Evolutionary conservation across 2,329 filamentous ascomycete genomes (phyloP).

Genomic region (Xylaria sp.): DNA sequence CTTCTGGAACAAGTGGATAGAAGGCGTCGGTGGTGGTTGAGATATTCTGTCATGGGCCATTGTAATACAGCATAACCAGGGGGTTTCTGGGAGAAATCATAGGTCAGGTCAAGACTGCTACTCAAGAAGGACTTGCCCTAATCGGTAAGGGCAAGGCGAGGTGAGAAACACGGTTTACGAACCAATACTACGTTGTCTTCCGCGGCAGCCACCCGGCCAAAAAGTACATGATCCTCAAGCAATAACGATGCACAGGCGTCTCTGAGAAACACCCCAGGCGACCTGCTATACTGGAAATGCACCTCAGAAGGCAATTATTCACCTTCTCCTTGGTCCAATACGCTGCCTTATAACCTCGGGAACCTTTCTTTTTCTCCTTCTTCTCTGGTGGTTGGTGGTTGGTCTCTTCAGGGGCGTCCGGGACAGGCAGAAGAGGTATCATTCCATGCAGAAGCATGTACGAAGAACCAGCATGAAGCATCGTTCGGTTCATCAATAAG

Average conservation of each 20-base stretch:
- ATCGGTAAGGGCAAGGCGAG: conserved; percentile 10
- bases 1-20: background rate
- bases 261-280: background rate
- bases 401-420: background rate
- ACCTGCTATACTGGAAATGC: background rate
- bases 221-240: conserved; percentile 13
- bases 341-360: background rate
- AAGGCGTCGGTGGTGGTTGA: background rate
- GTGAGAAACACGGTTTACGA: conserved; percentile 10
- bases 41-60: background rate
- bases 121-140: conserved; percentile 11
- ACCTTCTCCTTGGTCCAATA: background rate
- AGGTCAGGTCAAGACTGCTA: conserved; percentile 10
- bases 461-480: background rate
- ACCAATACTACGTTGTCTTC: conserved; percentile 11
- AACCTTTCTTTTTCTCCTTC: background rate
- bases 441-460: conserved; percentile 3
- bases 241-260: conserved; percentile 2
- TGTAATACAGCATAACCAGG: conserved; percentile 3
- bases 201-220: conserved; percentile 16
- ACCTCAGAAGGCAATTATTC: conserved; percentile 2
- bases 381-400: background rate
- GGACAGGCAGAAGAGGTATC: background rate
- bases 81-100: conserved; percentile 3
- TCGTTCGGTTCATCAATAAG: conserved; percentile 1